Percentiles rank a stretch among this genome's conserved stretches.
Conservation (phyloP, 257 asterid species). For the Leptodermis oblonga region DNA sequence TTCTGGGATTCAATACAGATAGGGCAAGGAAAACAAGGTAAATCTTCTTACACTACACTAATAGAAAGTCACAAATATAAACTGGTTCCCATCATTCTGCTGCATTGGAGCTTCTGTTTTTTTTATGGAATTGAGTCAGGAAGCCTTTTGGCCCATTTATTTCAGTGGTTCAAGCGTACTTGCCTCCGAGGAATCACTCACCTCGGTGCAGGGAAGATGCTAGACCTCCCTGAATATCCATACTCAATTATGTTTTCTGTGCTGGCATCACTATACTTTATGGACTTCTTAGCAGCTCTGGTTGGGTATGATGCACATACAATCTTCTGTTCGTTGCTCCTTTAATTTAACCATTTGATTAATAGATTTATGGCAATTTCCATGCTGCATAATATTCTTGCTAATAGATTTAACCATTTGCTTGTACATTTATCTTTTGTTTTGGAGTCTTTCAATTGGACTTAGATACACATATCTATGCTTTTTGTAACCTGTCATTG, state of each 20-base stretch:
- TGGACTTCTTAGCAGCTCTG: conserved; percentile 66
- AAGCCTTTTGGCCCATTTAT: conserved; percentile 54
- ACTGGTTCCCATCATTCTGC: conserved; percentile 59
- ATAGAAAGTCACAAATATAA: too few relatives aligned
- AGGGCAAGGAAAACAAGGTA: conserved; percentile 76
- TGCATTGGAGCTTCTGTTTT: conserved; percentile 92
- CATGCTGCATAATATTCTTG: conserved; percentile 1
- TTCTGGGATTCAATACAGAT: conserved; percentile 86
- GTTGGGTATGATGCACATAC: conserved; percentile 71
- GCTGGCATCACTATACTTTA: conserved; percentile 64
- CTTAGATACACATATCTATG: too few relatives aligned
- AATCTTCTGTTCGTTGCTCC: conserved; percentile 15
- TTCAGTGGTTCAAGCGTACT: conserved; percentile 61
- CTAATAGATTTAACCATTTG: too few relatives aligned
- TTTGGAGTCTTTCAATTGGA: too few relatives aligned
- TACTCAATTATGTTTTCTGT: conserved; percentile 70
- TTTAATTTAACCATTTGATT: background rate
- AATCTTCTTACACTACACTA: conserved; percentile 4
- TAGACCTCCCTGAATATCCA: conserved; percentile 64
- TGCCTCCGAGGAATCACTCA: conserved; percentile 45
- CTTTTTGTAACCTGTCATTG: too few relatives aligned
- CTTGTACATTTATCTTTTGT: too few relatives aligned
- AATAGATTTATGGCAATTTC: background rate
- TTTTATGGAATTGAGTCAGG: conserved; percentile 78
- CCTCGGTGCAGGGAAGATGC: conserved; percentile 32